Percentiles rank a stretch among this genome's conserved stretches.
Conservation (phyloP, 108 stramenopile species). For the Cyclotella atomus region DNA sequence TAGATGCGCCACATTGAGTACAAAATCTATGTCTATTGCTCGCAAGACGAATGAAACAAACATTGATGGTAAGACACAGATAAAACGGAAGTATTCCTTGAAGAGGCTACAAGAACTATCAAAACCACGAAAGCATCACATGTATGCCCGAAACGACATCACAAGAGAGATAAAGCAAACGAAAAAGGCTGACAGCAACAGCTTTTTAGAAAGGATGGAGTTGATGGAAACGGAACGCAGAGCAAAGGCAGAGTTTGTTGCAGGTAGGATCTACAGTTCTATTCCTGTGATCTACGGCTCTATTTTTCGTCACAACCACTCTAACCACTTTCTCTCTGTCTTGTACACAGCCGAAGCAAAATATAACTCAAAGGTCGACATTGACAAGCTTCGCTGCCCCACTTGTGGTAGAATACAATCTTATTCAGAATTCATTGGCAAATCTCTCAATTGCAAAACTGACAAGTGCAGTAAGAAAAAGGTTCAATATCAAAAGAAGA, state of each 20-base stretch:
- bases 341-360: constrained; percentile 3
- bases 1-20: neutral
- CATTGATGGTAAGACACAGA: neutral
- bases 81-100: neutral
- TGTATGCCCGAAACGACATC: neutral
- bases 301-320: too few relatives aligned
- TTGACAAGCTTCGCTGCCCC: constrained; percentile 11
- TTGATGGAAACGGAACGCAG: constrained; percentile 10
- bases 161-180: neutral
- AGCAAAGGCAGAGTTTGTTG: constrained; percentile 7
- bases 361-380: constrained; percentile 14
- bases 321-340: too few relatives aligned
- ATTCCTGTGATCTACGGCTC: too few relatives aligned
- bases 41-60: neutral
- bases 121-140: constrained; percentile 1
- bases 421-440: constrained; percentile 9
- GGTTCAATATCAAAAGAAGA: neutral
- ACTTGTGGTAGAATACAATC: constrained; percentile 20
- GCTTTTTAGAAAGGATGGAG: constrained; percentile 33
- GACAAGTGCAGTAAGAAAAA: constrained; percentile 9
- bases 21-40: neutral
- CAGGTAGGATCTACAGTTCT: neutral
- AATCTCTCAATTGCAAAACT: constrained; percentile 3
- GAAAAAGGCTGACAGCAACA: neutral
- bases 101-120: neutral